Evolutionary conservation across 768 basidiomycete genomes (phyloP), one percentile per base, ranked within the genome.

Genomic region (Russula ochroleuca): DNA sequence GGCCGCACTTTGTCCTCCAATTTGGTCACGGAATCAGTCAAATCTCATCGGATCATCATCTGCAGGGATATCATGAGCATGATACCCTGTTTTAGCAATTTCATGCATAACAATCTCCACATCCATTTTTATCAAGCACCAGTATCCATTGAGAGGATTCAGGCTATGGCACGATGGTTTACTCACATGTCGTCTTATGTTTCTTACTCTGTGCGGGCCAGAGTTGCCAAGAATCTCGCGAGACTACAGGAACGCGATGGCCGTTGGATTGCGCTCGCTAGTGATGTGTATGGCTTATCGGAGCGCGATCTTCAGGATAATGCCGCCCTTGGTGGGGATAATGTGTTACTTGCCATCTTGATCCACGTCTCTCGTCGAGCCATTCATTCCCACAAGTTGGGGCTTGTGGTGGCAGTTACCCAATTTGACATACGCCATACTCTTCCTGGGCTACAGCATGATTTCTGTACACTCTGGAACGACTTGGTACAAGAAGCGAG

Each of bases 1-100:
- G 8, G 33, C 15, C 51, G 59, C 11, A 61, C 31, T 33, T 37
- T 53, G 6, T 53, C 21, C 35, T 61, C 59, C 5, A 53, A 45
- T 14, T 17, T 21, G 21, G n/a, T n/a, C n/a, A n/a, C n/a, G n/a
- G n/a, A n/a, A n/a, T n/a, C n/a, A n/a, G n/a, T n/a, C n/a, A n/a
- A 53, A 21, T 25, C 5, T 21, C 50, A 31, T 5, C 41, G 59
- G 10, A 15, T 53, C 23, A 10, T 13, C 21, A 37, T 45, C 33
- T 61, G 41, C 51, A 21, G 43, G 41, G 45, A 52, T 21, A 52
- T 43, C 13, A 17, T 31, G 1, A 17, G 41, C 14, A 38, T 40
- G 1, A 21, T 45, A n/a, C 43, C 41, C 41, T 43, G 41, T n/a
- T 17, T 17, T 19, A 19, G 3, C 19, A 7, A 2, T 43, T 19